phyloP scores from a whole-genome alignment of 1,284 basidiomycete genomes.

The Microbotryum violaceum region DNA sequence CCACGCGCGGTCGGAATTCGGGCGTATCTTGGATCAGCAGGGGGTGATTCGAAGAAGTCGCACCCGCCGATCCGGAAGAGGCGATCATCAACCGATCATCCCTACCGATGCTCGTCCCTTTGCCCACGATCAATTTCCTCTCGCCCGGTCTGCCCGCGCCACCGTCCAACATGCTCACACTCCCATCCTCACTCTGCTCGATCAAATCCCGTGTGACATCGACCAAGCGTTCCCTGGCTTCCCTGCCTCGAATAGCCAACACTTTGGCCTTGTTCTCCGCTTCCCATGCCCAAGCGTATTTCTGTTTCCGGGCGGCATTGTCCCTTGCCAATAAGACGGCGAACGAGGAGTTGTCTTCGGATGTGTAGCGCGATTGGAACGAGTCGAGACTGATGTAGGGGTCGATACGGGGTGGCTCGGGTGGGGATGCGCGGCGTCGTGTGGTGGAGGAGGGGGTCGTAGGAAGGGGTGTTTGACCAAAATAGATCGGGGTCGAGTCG shows the following conservation, averaged over 20 bases:
- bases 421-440: background rate
- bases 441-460: conserved; percentile 4
- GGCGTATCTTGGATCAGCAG: conserved; percentile 44
- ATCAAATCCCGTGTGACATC: conserved; percentile 32
- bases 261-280: conserved; percentile 68
- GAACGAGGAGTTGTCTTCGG: conserved; percentile 91
- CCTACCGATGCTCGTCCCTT: conserved; percentile 12
- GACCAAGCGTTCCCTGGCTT: conserved; percentile 34
- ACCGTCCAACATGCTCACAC: conserved; percentile 41
- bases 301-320: conserved; percentile 67
- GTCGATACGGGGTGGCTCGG: conserved; percentile 10
- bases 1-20: conserved; percentile 10
- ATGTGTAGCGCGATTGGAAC: conserved; percentile 85
- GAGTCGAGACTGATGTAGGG: conserved; percentile 59
- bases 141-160: conserved; percentile 38
- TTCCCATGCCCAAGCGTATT: conserved; percentile 82
- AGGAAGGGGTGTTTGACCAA: conserved; percentile 15
- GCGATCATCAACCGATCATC: conserved; percentile 25
- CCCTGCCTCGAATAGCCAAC: conserved; percentile 18
- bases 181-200: conserved; percentile 26
- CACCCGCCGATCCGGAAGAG: background rate
- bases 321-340: conserved; percentile 80
- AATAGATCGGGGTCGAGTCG: conserved; percentile 19
- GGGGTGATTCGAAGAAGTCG: conserved; percentile 16
- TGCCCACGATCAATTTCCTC: conserved; percentile 40